Conservation (phyloP, 2,329 filamentous ascomycete species). For the Pseudocercospora cruenta region DNA sequence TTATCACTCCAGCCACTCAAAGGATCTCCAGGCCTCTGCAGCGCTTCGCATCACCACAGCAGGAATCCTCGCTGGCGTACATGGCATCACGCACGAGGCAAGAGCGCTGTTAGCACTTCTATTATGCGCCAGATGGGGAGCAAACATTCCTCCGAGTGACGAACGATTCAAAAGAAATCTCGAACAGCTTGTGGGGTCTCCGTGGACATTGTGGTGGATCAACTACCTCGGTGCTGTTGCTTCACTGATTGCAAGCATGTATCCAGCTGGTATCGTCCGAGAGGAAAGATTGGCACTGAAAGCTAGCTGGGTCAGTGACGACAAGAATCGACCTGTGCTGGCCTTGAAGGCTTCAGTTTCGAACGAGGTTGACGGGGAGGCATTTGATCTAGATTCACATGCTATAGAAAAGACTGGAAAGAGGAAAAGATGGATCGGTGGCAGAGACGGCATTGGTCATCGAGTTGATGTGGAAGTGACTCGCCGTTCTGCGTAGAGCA, state of each 20-base stretch:
- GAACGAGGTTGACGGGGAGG: conserved; percentile 46
- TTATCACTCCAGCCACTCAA: conserved; percentile 46
- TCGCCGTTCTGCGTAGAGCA: background rate
- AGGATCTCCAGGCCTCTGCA: conserved; percentile 61
- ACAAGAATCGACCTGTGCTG: conserved; percentile 48
- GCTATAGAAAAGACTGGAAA: conserved; percentile 61
- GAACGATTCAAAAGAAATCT: conserved; percentile 58
- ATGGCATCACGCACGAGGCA: conserved; percentile 73
- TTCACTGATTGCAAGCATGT: conserved; percentile 60
- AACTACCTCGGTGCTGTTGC: conserved; percentile 66
- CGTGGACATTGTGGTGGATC: conserved; percentile 66
- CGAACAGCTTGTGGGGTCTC: conserved; percentile 54
- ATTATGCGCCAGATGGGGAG: conserved; percentile 74
- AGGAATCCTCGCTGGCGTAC: conserved; percentile 67
- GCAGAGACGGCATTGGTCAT: conserved; percentile 47
- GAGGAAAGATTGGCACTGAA: conserved; percentile 46
- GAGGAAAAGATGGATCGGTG: conserved; percentile 60
- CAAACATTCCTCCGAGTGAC: conserved; percentile 63
- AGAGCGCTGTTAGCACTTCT: conserved; percentile 73
- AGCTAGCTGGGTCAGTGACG: conserved; percentile 47
- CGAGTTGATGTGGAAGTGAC: conserved; percentile 41
- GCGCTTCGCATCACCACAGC: conserved; percentile 74
- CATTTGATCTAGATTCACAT: conserved; percentile 45
- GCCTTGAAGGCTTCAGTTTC: conserved; percentile 48
- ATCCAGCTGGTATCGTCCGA: conserved; percentile 60